A percentile compares a stretch with the other conserved stretches of the same genome.
Conservation (phyloP, 495 filamentous ascomycete species). For the Aspergillus panamensis region DNA sequence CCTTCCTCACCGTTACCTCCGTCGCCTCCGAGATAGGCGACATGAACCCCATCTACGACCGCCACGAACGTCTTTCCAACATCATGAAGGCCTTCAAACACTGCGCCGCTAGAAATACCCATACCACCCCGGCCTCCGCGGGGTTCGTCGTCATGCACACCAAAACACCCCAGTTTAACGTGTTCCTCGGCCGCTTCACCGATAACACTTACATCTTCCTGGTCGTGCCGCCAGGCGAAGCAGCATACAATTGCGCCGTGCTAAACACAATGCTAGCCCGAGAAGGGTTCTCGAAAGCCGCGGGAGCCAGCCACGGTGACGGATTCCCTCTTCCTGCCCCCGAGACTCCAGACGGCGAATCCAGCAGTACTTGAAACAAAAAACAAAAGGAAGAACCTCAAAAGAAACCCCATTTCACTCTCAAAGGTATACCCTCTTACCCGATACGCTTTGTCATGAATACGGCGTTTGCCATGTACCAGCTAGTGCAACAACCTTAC, state of each 20-base stretch:
- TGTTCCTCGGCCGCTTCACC: constrained; percentile 89
- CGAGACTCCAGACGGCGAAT: constrained; percentile 31
- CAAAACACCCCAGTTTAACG: constrained; percentile 72
- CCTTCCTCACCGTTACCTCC: constrained; percentile 87
- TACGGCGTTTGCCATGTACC: not conserved
- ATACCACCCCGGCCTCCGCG: constrained; percentile 49
- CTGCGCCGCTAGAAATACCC: constrained; percentile 57
- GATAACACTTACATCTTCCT: constrained; percentile 95
- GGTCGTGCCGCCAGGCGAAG: constrained; percentile 82
- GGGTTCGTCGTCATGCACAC: constrained; percentile 65
- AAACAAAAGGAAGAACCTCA: no score
- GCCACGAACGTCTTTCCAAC: constrained; percentile 90
- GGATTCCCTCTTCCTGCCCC: constrained; percentile 43
- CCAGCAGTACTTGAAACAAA: constrained; percentile 1
- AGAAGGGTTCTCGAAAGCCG: constrained; percentile 63
- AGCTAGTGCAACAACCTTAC: not conserved
- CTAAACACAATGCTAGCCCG: constrained; percentile 84
- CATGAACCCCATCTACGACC: constrained; percentile 82
- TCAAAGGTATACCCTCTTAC: no score
- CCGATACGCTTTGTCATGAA: not conserved
- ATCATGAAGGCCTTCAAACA: constrained; percentile 98
- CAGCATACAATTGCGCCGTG: constrained; percentile 81
- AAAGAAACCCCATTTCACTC: no score
- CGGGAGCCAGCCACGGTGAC: constrained; percentile 37
- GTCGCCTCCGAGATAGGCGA: constrained; percentile 70